phyloP scores from a whole-genome alignment of 495 filamentous ascomycete genomes.

The Margaritispora aquatica region DNA sequence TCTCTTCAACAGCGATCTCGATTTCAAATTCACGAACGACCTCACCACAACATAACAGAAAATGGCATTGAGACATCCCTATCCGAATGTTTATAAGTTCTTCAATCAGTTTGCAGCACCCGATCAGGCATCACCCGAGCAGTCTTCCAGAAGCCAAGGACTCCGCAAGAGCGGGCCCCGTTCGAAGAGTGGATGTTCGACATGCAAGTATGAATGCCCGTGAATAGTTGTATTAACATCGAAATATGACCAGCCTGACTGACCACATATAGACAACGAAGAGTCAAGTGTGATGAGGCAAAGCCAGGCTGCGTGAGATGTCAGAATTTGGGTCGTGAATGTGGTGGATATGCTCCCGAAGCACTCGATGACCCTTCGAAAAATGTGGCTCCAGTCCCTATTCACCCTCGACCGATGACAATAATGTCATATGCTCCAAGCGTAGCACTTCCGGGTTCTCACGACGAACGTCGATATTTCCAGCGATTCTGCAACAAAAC shows the following conservation, averaged over 20 bases:
- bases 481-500: constrained; percentile 54
- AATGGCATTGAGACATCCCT: constrained; percentile 22
- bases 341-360: constrained; percentile 44
- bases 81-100: constrained; percentile 27
- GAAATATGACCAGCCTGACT: not conserved
- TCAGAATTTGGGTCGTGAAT: constrained; percentile 43
- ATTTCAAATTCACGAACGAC: not conserved
- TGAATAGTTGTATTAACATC: not conserved
- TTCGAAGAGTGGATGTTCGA: constrained; percentile 24
- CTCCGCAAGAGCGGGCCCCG: constrained; percentile 24
- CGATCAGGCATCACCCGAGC: constrained; percentile 22
- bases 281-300: constrained; percentile 54
- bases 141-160: constrained; percentile 22
- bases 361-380: constrained; percentile 17
- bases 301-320: constrained; percentile 51
- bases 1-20: not conserved
- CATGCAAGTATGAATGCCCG: constrained; percentile 23
- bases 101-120: constrained; percentile 24
- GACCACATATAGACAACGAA: constrained; percentile 25
- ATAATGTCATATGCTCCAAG: constrained; percentile 21
- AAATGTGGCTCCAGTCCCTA: constrained; percentile 20
- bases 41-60: not conserved
- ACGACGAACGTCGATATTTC: constrained; percentile 49
- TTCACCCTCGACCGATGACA: constrained; percentile 23
- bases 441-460: constrained; percentile 21